Percentiles rank a stretch among this genome's conserved stretches.
phyloP scores from a whole-genome alignment of 2,329 filamentous ascomycete genomes.

The Alternaria atra region DNA sequence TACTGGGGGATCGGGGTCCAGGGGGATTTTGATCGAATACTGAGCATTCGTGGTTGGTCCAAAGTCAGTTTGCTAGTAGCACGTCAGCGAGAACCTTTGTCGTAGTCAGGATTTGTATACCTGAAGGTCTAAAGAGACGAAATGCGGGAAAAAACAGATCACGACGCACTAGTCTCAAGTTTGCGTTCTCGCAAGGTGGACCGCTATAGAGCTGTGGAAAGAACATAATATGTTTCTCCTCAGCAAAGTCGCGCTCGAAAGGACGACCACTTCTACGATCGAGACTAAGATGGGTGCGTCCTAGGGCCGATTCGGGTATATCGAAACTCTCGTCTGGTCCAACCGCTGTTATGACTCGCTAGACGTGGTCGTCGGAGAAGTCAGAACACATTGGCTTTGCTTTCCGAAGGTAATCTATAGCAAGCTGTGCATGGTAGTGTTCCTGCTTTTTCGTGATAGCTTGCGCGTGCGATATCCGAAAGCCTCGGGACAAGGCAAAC shows the following conservation, averaged over 20 bases:
- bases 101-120: slow-evolving; percentile 5
- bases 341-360: slow-evolving; percentile 13
- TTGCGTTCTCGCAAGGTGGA: not conserved
- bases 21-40: too few relatives aligned
- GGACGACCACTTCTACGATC: slow-evolving; percentile 11
- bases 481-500: slow-evolving; percentile 13
- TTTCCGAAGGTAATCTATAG: slow-evolving; percentile 21
- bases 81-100: not conserved
- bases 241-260: slow-evolving; percentile 15
- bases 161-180: slow-evolving; percentile 12
- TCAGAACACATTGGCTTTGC: slow-evolving; percentile 15
- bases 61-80: slow-evolving; percentile 11
- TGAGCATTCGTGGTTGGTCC: not conserved
- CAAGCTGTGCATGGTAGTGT: slow-evolving; percentile 13
- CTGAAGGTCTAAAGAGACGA: slow-evolving; percentile 11
- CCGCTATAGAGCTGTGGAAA: slow-evolving; percentile 13
- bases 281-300: slow-evolving; percentile 1
- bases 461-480: slow-evolving; percentile 12
- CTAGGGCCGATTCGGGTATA: not conserved
- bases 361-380: slow-evolving; percentile 13
- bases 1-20: too few relatives aligned
- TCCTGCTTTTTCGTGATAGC: slow-evolving; percentile 12
- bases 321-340: not conserved
- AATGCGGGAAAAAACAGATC: slow-evolving; percentile 19
- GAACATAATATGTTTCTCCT: slow-evolving; percentile 20